These are phyloP conservation scores for Moesziomyces parantarcticus DNA, from an alignment of 1,284 basidiomycete species.

Conservation along the genomic window DNA sequence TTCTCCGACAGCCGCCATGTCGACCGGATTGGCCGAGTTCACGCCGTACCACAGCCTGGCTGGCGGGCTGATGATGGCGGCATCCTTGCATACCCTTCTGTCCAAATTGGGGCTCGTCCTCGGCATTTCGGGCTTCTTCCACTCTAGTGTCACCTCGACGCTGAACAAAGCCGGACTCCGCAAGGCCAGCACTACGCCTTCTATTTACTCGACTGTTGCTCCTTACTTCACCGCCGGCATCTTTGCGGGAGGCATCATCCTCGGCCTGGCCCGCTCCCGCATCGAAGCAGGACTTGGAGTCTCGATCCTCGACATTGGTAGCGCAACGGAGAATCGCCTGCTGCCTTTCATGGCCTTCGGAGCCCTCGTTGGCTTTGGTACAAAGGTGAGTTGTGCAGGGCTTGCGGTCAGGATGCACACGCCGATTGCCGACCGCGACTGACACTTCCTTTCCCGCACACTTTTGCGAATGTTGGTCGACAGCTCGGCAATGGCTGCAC, in stretches of 20 bases:
- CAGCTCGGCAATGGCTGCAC: conserved; percentile 65
- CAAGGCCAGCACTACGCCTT: conserved; percentile 6
- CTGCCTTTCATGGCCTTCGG: conserved; percentile 33
- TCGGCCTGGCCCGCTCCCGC: conserved; percentile 30
- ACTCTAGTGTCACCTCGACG: conserved; percentile 37
- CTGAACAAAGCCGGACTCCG: not conserved
- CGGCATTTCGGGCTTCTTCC: conserved; percentile 64
- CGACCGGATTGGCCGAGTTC: conserved; percentile 29
- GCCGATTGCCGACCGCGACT: no score
- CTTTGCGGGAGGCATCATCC: conserved; percentile 51
- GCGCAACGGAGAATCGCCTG: not conserved
- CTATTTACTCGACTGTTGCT: conserved; percentile 30
- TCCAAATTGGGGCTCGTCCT: conserved; percentile 55
- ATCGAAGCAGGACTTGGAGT: conserved; percentile 50
- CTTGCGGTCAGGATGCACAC: no score
- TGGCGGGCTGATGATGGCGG: conserved; percentile 64
- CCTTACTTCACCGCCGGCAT: conserved; percentile 53
- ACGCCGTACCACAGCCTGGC: conserved; percentile 57
- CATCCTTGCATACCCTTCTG: conserved; percentile 53
- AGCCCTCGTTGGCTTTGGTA: conserved; percentile 59
- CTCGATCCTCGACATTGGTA: conserved; percentile 48
- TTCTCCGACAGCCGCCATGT: conserved; percentile 2
- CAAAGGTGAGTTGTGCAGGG: conserved; percentile 50
- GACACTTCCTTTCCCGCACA: no score
- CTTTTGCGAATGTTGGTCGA: not conserved